Base-by-base conservation (phyloP, 495 filamentous ascomycete genomes). In the Talaromyces liani region DNA sequence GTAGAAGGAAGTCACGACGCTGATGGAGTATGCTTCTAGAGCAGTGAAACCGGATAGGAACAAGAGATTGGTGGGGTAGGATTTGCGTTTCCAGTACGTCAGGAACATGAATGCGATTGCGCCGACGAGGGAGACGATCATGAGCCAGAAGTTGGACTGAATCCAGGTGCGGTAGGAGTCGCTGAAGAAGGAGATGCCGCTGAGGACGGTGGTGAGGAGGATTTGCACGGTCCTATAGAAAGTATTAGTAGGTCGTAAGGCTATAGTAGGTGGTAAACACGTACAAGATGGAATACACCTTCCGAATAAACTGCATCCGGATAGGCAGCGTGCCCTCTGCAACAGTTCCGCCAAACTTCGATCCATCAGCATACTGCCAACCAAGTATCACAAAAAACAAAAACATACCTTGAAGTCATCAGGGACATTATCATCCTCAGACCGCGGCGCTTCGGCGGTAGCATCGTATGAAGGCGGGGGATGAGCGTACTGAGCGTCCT, bases 71-170 rank as follows among this genome's bases (percentile, higher is more conserved):
- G 88, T 88, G 0, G 94, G 94, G 77, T 99, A 99, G 1, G 89
- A 93, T 73, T 97, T 94, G 70, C 93, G 88, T 78, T 98, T 98
- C 94, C 94, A 99, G 81, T 86, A 98, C 53, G 94, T 98, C 31
- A 95, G 82, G 64, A 90, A 73, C 83, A 96, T 87, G 81, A 93
- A 91, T 63, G 75, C 85, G 66, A 96, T 84, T 61, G 91, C 83
- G 60, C 90, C 90, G 75, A 93, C 82, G 66, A 96, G 82, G 47
- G 91, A 92, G 31, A 88, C 72, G 79, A 91, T 92, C 82, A 99
- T 89, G 70, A 97, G 77, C 84, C 86, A 92, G 60, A 84, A 80
- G 75, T 96, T 87, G 36, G 75, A 77, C 72, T 96, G 91, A 73
- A 98, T 94, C 92, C 92, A 99, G 51, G 55, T 60, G 72, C 88